Base-by-base conservation (phyloP, 768 basidiomycete genomes). In the Lactarius sanguifluus region DNA sequence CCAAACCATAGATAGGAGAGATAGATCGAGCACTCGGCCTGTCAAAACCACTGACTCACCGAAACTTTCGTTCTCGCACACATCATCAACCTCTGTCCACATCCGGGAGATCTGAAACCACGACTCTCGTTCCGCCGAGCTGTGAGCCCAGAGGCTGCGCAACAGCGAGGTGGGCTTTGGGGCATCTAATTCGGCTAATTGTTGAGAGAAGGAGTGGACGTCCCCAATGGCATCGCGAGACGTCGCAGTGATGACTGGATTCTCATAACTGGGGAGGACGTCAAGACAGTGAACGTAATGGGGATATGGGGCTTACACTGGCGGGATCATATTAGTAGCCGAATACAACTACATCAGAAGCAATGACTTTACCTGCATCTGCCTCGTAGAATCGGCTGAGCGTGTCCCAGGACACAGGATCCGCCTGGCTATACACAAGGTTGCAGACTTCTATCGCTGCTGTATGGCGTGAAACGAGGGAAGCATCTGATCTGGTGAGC, bases 31-130 rank as follows among this genome's bases (percentile, higher is more conserved):
- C 32, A 28, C 32, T 32, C 5, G 25, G n/a, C n/a, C 23, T 45
- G 41, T 34, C 50, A 45, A 20, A 45, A 20, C 6, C 65, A 43
- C 70, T 47, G 5, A 76, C 81, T 62, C 71, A 90, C 91, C 91
- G 73, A 91, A 93, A 69, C 85, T 88, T 71, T 92, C 91, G 73
- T 82, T 88, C 76, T 92, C 91, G 71, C 84, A 88, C 57, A 91
- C 79, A 69, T 92, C 89, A 43, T 84, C 83, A 47, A 92, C 79
- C 70, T 92, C 89, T 5, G 84, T 86, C 91, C 91, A 92, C 45
- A 88, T 81, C 36, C 86, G 82, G 62, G 90, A 67, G 6, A 83
- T 87, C 69, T 82, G 85, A 74, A 91, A 89, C 75, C 87, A 82
- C 18, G 82, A 76, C 41, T 75, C 76, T 7, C 77, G 78, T 61